phyloP scores from a whole-genome alignment of 2,329 filamentous ascomycete genomes.

The Pseudocercospora cruenta region DNA sequence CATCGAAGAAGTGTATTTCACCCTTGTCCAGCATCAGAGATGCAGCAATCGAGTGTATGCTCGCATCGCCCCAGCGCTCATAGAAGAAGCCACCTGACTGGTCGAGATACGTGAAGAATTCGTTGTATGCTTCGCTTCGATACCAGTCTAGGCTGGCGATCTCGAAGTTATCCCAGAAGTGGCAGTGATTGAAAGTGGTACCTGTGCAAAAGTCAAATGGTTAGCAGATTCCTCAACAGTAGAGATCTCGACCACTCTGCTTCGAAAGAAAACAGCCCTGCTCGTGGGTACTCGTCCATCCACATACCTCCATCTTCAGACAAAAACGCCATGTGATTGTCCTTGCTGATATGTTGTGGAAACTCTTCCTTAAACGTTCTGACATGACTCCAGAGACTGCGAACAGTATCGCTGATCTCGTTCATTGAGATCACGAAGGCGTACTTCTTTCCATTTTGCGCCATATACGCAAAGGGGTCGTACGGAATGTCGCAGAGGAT shows the following conservation, averaged over 20 bases:
- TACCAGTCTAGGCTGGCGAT: constrained; percentile 56
- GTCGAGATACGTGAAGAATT: constrained; percentile 57
- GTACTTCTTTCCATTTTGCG: constrained; percentile 42
- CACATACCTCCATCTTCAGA: neutral
- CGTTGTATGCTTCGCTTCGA: constrained; percentile 51
- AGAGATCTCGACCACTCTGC: too few relatives aligned
- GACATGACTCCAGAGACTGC: constrained; percentile 52
- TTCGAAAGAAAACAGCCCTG: too few relatives aligned
- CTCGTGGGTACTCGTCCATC: too few relatives aligned
- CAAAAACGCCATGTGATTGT: neutral
- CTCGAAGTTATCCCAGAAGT: constrained; percentile 59
- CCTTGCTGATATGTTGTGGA: constrained; percentile 3
- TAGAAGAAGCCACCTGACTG: constrained; percentile 54
- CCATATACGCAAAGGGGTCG: constrained; percentile 44
- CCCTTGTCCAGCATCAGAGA: constrained; percentile 5
- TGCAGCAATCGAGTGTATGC: constrained; percentile 6
- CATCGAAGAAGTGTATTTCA: constrained; percentile 9
- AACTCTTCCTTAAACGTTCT: constrained; percentile 48
- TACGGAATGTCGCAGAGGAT: constrained; percentile 55
- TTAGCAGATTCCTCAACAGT: too few relatives aligned
- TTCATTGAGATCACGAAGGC: constrained; percentile 59
- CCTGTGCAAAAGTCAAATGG: constrained; percentile 8
- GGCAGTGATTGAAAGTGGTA: constrained; percentile 55
- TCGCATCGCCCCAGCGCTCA: constrained; percentile 36
- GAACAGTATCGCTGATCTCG: constrained; percentile 47